These are phyloP conservation scores for Ocimum tenuiflorum DNA, from an alignment of 257 asterid genomes.

Conservation along the genomic window DNA sequence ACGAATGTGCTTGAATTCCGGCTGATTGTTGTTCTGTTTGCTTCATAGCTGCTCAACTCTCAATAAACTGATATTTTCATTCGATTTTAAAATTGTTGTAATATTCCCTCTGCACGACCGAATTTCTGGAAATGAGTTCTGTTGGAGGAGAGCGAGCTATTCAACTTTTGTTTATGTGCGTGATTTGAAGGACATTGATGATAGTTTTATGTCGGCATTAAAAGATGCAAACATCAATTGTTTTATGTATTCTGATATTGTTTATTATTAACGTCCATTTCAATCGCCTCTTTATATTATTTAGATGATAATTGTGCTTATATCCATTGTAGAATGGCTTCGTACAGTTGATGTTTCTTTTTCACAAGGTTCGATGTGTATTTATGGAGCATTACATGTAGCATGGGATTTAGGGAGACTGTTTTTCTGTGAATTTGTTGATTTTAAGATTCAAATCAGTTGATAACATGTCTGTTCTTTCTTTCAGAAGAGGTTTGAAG, in stretches of 20 bases:
- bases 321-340: background rate
- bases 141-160: background rate
- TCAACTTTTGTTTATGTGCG: background rate
- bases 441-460: background rate
- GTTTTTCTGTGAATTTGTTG: background rate
- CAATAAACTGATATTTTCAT: background rate
- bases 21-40: slow-evolving; percentile 11
- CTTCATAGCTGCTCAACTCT: slow-evolving; percentile 15
- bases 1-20: slow-evolving; percentile 10
- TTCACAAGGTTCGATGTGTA: too few species aligned
- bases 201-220: background rate
- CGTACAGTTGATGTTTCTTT: too few species aligned
- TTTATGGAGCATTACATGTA: too few species aligned
- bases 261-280: background rate
- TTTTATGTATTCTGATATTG: too few species aligned
- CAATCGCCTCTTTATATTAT: background rate
- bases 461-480: background rate
- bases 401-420: too few species aligned
- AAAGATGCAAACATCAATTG: background rate
- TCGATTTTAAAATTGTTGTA: background rate
- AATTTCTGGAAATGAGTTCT: slow-evolving; percentile 4
- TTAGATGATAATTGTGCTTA: background rate
- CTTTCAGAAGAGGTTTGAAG: slow-evolving; percentile 24
- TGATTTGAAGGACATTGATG: background rate
- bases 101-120: background rate